Base-by-base conservation (phyloP, 228 moss, liverwort and hornwort species). In the Sphagnum fallax region DNA sequence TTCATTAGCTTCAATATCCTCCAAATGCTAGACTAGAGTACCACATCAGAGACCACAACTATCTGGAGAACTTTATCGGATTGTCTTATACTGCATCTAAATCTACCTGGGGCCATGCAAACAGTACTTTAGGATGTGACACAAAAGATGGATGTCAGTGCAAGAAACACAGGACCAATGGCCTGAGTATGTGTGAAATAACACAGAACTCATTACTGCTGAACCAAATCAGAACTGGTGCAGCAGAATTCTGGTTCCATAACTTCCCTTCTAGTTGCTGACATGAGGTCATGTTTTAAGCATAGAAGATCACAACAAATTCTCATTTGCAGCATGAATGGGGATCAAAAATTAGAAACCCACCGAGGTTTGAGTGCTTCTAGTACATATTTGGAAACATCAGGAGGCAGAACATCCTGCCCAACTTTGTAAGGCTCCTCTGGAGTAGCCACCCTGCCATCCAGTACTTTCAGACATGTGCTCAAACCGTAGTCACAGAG, bases 321-420 rank as follows among this genome's bases (percentile, higher is more conserved):
- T 32, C 32, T 32, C 32, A 2, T 32, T 32, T 32, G 32, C 32
- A 32, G 32, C 32, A 32, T 32, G 32, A 32, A 32, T 32, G 32
- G 32, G 32, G 32, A 32, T 32, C 32, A 32, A 32, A 32, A 32
- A 49, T 49, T 2, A 10, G 15, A 48, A 47, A 70, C 67, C n/a
- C 70, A 81, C 81, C 87, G 75, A 74, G 87, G 87, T 53, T 72
- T 77, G 50, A 87, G 52, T 5, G 62, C 65, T 52, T 82, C 61
- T 52, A 87, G 77, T 14, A 87, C 8, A 55, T 77, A 69, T 13
- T 60, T 16, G 4, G 87, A 84, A 51, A 57, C 52, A 51, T 62
- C 65, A 59, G 64, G 49, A 6, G 84, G 75, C n/a, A 87, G 51
- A 5, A 87, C 75, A 15, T 87, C 87, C 67, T 63, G 75, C 57